Evolutionary conservation across 805 yeast species (phyloP).

Genomic region (Candida pini): DNA sequence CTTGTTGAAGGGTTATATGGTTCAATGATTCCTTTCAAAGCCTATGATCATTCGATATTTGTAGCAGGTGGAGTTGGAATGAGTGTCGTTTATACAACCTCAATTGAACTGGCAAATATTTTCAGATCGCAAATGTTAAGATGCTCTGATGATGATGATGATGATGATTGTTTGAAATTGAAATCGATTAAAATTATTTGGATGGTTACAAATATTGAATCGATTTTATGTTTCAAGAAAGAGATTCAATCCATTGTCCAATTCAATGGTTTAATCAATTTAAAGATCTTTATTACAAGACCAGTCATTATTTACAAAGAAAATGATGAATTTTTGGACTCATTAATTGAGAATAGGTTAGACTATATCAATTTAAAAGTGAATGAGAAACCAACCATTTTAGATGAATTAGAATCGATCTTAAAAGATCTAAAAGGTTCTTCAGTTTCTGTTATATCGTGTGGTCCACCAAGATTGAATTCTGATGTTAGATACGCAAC

Average conservation of each 20-base stretch:
- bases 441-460: constrained; percentile 30
- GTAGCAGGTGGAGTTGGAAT: constrained; percentile 65
- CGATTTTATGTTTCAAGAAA: constrained; percentile 22
- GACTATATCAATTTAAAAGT: constrained; percentile 19
- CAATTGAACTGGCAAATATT: constrained; percentile 32
- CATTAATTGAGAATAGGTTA: constrained; percentile 13
- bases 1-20: constrained; percentile 64
- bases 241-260: constrained; percentile 23
- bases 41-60: constrained; percentile 42
- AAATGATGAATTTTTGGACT: constrained; percentile 10
- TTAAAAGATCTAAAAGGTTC: constrained; percentile 17
- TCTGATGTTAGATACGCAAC: constrained; percentile 30
- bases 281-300: constrained; percentile 27
- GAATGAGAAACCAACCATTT: constrained; percentile 22
- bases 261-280: constrained; percentile 20
- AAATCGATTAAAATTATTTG: constrained; percentile 25
- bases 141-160: no score
- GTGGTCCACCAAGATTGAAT: constrained; percentile 32
- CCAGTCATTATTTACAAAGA: constrained; percentile 15
- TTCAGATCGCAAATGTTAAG: constrained; percentile 25
- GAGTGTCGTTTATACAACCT: constrained; percentile 49
- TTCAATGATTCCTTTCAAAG: constrained; percentile 37
- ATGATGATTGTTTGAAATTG: constrained; percentile 12
- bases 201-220: constrained; percentile 28
- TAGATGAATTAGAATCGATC: constrained; percentile 14